A percentile compares a stretch with the other conserved stretches of the same genome.
Conservation (phyloP, 2,329 filamentous ascomycete species). For the Neoscytalidium dimidiatum region DNA sequence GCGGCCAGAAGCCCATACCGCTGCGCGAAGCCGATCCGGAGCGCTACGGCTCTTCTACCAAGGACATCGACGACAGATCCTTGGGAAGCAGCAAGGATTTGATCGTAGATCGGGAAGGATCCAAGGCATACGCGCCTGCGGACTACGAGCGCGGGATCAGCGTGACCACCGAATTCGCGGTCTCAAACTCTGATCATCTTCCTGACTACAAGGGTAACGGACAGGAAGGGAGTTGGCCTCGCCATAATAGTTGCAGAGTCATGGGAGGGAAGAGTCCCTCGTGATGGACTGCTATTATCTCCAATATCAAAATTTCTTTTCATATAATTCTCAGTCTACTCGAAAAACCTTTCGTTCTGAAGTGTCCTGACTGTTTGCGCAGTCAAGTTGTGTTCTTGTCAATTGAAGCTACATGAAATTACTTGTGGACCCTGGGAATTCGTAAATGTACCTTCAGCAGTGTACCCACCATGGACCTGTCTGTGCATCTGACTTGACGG, state of each 20-base stretch:
- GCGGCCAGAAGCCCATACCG: background rate
- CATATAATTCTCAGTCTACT: no score
- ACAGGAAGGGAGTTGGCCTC: background rate
- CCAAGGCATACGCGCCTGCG: background rate
- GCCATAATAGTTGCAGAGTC: background rate
- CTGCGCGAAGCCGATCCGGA: background rate
- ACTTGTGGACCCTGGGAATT: no score
- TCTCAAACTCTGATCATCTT: background rate
- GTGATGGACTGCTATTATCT: background rate
- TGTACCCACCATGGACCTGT: no score
- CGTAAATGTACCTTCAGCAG: no score
- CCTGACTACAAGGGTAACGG: background rate
- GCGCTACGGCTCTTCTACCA: background rate
- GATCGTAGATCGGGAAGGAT: background rate
- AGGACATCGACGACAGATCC: background rate
- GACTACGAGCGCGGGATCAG: background rate
- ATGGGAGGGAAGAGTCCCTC: background rate
- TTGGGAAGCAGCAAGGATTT: constrained; percentile 1
- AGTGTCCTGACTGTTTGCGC: no score
- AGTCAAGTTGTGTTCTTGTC: no score
- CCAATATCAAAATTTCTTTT: background rate
- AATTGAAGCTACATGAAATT: no score
- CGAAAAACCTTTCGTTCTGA: no score
- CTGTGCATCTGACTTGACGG: no score
- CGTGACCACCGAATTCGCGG: background rate